These are phyloP conservation scores for Knoxdaviesia capensis DNA, from an alignment of 2,329 filamentous ascomycete genomes.

Conservation along the genomic window DNA sequence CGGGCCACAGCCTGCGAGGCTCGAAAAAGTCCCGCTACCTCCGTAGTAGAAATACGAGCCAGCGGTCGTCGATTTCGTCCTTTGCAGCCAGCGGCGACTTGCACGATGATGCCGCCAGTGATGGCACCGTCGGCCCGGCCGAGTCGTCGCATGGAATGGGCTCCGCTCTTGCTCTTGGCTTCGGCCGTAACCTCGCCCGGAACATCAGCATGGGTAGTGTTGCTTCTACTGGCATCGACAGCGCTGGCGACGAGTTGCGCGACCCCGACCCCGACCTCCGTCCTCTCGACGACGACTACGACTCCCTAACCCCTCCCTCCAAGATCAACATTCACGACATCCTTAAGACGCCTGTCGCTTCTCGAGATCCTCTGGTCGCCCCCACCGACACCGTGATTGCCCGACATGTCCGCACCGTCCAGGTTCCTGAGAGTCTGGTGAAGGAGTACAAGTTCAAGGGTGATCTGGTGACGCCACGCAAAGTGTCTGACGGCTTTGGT, in stretches of 20 bases:
- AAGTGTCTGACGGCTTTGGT: slow-evolving; percentile 25
- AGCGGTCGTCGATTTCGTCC: slow-evolving; percentile 40
- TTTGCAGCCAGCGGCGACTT: slow-evolving; percentile 32
- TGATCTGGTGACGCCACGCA: slow-evolving; percentile 37
- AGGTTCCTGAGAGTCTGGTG: slow-evolving; percentile 74
- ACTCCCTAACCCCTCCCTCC: slow-evolving; percentile 10
- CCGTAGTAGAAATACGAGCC: slow-evolving; percentile 34
- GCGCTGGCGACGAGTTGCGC: slow-evolving; percentile 17
- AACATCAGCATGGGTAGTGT: slow-evolving; percentile 81
- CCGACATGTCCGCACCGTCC: slow-evolving; percentile 73
- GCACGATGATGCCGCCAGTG: slow-evolving; percentile 46
- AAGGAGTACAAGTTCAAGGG: slow-evolving; percentile 68
- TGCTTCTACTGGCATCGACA: slow-evolving; percentile 54
- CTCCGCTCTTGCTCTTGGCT: slow-evolving; percentile 24
- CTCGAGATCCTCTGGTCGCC: slow-evolving; percentile 30
- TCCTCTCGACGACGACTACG: slow-evolving; percentile 26
- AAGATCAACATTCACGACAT: slow-evolving; percentile 17
- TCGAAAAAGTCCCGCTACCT: slow-evolving; percentile 34
- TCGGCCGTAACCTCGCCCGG: slow-evolving; percentile 42
- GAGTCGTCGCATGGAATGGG: too few species aligned
- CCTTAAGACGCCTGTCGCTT: slow-evolving; percentile 52
- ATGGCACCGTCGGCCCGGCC: slow-evolving; percentile 45
- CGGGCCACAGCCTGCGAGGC: slow-evolving; percentile 23
- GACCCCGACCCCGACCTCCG: slow-evolving; percentile 24
- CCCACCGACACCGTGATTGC: slow-evolving; percentile 80